Base-by-base conservation (phyloP, 306 rosid species). In the Crotalaria pallida region DNA sequence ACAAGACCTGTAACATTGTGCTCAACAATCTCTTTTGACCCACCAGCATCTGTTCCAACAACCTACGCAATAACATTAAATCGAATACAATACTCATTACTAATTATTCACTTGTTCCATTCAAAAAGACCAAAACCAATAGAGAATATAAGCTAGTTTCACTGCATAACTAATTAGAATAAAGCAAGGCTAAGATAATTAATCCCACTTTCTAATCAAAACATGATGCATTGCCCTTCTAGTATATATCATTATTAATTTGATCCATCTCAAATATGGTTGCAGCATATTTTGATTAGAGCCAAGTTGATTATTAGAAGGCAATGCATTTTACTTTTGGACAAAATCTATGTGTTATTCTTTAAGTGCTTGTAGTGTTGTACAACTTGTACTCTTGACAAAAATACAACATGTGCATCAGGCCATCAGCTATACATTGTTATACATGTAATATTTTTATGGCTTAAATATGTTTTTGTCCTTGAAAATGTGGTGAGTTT, bases 21-120 rank as follows among this genome's bases (percentile, higher is more conserved):
- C 75, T 85, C 96, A 1, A 94, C 91, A 56, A 94, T 91, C 88
- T 91, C 99, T 49, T 62, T 77, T 6, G 99, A 91, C 55, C 97
- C 99, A 36, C 96, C 99, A 6, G 92, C 88, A 17, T 91, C 95
- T 2, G 99, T 94, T 81, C 97, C 99, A 34, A 94, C 84, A 65
- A 94, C 96, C 97, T 94, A 81, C 38, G 43, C 69, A 66, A 78
- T 22, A 57, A 33, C 10, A 76, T 59, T 62, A 57, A 77, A 18
- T 52, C 44, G 58, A 56, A 48, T 22, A 11, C 17, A 24, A 43
- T 43, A 17, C 12, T 50, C 7, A n/a, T n/a, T n/a, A n/a, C n/a
- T n/a, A n/a, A 72, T 48, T 17, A 60, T 26, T 62, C 59, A 21
- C 61, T 63, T 18, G 10, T 18, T 26, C 19, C 29, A 59, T 10